These are phyloP conservation scores for Henckelia pumila DNA, from an alignment of 257 asterid species.

Conservation along the genomic window DNA sequence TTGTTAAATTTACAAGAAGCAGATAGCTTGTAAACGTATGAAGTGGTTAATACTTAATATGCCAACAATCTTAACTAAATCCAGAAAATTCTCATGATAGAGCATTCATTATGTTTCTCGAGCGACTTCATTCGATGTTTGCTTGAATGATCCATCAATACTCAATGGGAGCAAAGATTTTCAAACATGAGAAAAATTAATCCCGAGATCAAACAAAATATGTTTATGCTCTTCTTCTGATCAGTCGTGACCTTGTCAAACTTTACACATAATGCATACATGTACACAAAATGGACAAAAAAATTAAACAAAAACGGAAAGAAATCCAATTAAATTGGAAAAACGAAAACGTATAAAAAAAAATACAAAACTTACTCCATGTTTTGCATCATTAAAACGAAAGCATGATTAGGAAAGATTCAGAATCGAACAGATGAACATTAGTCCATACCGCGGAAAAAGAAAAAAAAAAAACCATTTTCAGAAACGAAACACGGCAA, in stretches of 20 bases:
- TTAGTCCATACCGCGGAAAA: background rate
- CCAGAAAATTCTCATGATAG: too few species aligned
- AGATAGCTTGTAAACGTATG: too few species aligned
- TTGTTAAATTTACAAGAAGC: too few species aligned
- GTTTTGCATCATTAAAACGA: constrained; percentile 12
- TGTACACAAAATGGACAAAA: background rate
- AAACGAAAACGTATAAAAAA: constrained; percentile 14
- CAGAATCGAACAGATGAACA: constrained; percentile 10
- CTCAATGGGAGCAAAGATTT: background rate
- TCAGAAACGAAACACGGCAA: background rate
- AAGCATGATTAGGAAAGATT: constrained; percentile 1
- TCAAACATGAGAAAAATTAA: background rate
- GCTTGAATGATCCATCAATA: background rate
- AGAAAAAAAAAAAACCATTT: background rate
- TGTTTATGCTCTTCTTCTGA: background rate
- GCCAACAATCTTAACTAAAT: too few species aligned
- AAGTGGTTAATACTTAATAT: too few species aligned
- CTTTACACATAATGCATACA: background rate
- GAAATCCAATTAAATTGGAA: background rate
- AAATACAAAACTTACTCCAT: constrained; percentile 1
- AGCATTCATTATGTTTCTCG: too few species aligned
- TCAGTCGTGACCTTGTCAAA: background rate
- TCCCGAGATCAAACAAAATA: background rate
- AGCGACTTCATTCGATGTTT: too few species aligned
- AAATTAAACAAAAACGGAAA: background rate